These are phyloP conservation scores for Emmonsiellopsis sp. DNA, from an alignment of 2,329 filamentous ascomycete genomes.

Conservation along the genomic window DNA sequence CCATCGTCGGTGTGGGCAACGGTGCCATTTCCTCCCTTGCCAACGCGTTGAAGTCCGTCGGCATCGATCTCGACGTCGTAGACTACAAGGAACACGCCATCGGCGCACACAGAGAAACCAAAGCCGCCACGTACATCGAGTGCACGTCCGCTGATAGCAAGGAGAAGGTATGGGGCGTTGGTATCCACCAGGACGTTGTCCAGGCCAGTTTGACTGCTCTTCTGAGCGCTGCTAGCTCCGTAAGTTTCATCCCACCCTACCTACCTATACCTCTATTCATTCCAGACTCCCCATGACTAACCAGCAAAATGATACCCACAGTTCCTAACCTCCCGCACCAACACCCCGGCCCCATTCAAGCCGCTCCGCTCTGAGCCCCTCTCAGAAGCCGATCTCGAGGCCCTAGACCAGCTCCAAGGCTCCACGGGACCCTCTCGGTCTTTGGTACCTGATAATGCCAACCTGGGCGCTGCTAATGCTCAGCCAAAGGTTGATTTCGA, in stretches of 20 bases:
- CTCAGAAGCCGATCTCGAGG: constrained; percentile 34
- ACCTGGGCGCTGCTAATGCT: constrained; percentile 3
- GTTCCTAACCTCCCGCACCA: constrained; percentile 63
- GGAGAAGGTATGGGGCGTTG: constrained; percentile 78
- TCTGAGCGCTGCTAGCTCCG: constrained; percentile 74
- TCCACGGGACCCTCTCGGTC: constrained; percentile 10
- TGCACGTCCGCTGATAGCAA: constrained; percentile 60
- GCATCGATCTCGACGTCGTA: constrained; percentile 78
- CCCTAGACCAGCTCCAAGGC: constrained; percentile 28
- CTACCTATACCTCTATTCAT: not conserved
- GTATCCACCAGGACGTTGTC: constrained; percentile 85
- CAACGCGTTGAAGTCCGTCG: constrained; percentile 66
- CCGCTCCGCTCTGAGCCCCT: constrained; percentile 46
- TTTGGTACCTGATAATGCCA: constrained; percentile 7
- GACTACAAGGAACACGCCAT: constrained; percentile 98
- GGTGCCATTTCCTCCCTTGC: constrained; percentile 85
- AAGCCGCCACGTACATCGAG: constrained; percentile 93
- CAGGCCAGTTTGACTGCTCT: constrained; percentile 81
- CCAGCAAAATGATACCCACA: constrained; percentile 25
- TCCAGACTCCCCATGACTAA: not conserved
- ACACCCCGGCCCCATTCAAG: constrained; percentile 56
- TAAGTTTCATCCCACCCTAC: constrained; percentile 41
- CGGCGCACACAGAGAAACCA: constrained; percentile 67
- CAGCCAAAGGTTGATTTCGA: constrained; percentile 13
- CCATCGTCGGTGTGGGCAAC: constrained; percentile 71